Evolutionary conservation across 495 filamentous ascomycete genomes (phyloP).

Genomic region (Physcia stellaris): DNA sequence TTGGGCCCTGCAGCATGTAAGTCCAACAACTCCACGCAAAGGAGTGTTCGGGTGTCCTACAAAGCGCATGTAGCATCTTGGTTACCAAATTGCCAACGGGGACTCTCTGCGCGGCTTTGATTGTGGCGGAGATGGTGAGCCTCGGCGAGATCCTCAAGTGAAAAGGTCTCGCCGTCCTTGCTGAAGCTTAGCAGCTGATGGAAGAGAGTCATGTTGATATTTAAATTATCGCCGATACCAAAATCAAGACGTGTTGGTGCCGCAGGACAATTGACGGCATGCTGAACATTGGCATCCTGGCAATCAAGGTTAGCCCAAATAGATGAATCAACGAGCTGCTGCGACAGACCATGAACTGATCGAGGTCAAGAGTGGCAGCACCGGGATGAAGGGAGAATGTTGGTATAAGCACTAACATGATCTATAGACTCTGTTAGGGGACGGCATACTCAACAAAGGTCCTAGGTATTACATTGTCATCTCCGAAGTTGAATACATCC

Average conservation of each 20-base stretch:
- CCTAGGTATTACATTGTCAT: constrained; percentile 2
- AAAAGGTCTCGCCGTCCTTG: constrained; percentile 2
- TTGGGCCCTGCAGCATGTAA: neutral
- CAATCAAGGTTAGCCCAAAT: no score
- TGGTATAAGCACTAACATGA: neutral
- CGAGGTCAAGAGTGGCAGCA: neutral
- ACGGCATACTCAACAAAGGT: neutral
- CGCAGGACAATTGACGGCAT: constrained; percentile 2
- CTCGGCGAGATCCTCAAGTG: constrained; percentile 4
- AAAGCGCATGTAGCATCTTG: constrained; percentile 3
- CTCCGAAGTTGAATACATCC: neutral
- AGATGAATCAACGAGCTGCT: no score
- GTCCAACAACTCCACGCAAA: neutral
- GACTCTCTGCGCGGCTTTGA: constrained; percentile 9
- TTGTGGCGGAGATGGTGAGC: constrained; percentile 3
- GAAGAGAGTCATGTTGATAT: neutral
- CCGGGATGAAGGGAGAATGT: neutral
- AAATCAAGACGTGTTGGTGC: constrained; percentile 3
- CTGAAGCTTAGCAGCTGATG: constrained; percentile 1
- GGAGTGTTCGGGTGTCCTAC: constrained; percentile 2
- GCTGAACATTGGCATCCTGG: constrained; percentile 2
- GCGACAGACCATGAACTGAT: neutral
- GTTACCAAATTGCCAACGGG: constrained; percentile 1
- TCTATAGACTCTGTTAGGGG: neutral
- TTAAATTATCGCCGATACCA: neutral